phyloP scores from a whole-genome alignment of 208 protist species.

The Novymonas esmeraldas region DNA sequence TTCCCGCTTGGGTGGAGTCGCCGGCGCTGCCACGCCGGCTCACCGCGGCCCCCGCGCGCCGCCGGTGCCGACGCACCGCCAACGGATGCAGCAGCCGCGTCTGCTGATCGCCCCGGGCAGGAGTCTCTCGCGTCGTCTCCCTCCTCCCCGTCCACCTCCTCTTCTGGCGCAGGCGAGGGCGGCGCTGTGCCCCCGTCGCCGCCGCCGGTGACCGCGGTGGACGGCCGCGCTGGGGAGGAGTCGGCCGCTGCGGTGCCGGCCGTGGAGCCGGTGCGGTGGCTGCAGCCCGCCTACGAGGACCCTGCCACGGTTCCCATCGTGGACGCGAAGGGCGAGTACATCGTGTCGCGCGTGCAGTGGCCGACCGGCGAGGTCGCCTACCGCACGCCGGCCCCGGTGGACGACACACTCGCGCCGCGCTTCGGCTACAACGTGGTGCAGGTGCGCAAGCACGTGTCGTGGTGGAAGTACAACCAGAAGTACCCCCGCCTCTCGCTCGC shows the following conservation, averaged over 20 bases:
- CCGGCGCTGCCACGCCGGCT: too few relatives aligned
- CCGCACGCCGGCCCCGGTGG: conserved; percentile 64
- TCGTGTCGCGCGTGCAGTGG: conserved; percentile 85
- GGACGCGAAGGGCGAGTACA: conserved; percentile 82
- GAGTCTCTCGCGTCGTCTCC: neutral
- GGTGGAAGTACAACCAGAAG: conserved; percentile 90
- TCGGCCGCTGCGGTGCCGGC: conserved; percentile 36
- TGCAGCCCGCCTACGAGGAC: conserved; percentile 53
- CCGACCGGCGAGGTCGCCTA: conserved; percentile 86
- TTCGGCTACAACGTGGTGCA: conserved; percentile 90
- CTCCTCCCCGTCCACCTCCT: neutral
- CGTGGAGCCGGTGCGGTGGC: conserved; percentile 70
- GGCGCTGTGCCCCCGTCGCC: neutral
- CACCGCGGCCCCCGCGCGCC: too few relatives aligned
- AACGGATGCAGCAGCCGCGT: neutral
- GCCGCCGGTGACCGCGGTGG: too few relatives aligned
- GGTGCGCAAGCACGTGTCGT: conserved; percentile 86
- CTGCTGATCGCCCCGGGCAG: too few relatives aligned
- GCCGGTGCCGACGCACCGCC: neutral
- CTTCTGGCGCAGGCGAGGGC: neutral
- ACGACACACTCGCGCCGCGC: conserved; percentile 73
- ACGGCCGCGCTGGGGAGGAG: too few relatives aligned
- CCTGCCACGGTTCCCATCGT: conserved; percentile 53
- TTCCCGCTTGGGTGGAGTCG: too few relatives aligned
- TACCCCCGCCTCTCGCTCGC: conserved; percentile 79